Conservation (phyloP, 352 stramenopile genomes). For the Phytopythium vexans region DNA sequence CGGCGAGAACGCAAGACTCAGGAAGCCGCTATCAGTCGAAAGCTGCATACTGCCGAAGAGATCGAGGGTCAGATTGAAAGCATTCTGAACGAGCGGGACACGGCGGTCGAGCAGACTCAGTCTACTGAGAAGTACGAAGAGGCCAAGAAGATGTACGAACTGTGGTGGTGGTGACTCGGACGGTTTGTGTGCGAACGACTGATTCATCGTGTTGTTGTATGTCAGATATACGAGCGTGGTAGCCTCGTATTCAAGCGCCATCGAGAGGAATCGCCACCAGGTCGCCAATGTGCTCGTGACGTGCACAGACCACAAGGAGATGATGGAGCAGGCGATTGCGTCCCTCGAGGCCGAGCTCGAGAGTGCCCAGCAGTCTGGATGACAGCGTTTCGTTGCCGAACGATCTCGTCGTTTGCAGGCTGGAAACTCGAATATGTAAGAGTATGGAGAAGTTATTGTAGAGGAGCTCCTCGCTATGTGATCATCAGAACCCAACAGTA, state of each 20-base stretch:
- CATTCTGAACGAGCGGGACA: constrained; percentile 59
- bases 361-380: constrained; percentile 42
- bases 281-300: constrained; percentile 57
- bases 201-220: not conserved
- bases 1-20: constrained; percentile 46
- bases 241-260: constrained; percentile 39
- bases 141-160: constrained; percentile 53
- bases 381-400: not conserved
- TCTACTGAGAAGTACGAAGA: constrained; percentile 39
- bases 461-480: not conserved
- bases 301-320: constrained; percentile 67
- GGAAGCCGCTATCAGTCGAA: constrained; percentile 39
- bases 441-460: constrained; percentile 11
- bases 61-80: constrained; percentile 68
- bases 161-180: constrained; percentile 1
- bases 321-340: constrained; percentile 52
- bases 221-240: constrained; percentile 45
- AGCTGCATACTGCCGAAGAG: constrained; percentile 52
- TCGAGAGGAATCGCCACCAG: constrained; percentile 61
- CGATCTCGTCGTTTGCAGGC: constrained; percentile 14
- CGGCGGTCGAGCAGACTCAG: constrained; percentile 37
- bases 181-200: constrained; percentile 3
- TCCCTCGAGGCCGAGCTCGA: constrained; percentile 56
- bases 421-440: constrained; percentile 19
- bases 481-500: no score